These are phyloP conservation scores for Phytophthora niederhauseri DNA, from an alignment of 352 stramenopile species.

Conservation along the genomic window DNA sequence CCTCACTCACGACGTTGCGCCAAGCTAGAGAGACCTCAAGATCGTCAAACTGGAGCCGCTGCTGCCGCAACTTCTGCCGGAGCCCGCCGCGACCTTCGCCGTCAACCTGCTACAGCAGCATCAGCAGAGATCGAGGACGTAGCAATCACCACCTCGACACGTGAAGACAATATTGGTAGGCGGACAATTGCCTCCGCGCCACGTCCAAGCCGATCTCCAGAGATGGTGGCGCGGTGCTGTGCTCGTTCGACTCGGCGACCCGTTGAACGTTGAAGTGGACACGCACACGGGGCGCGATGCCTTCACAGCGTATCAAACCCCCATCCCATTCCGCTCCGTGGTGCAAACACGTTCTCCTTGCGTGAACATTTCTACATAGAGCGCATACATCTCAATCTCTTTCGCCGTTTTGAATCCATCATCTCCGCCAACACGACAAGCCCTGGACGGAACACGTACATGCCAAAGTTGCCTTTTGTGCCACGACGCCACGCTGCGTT, in stretches of 20 bases:
- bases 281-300: neutral
- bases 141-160: neutral
- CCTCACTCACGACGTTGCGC: neutral
- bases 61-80: slow-evolving; percentile 43
- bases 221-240: slow-evolving; percentile 13
- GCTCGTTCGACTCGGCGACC: slow-evolving; percentile 16
- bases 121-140: too few species aligned
- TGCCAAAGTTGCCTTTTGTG: neutral
- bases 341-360: neutral
- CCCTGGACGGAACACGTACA: neutral
- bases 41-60: slow-evolving; percentile 52
- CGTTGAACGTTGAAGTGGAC: slow-evolving; percentile 26
- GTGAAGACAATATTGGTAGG: neutral
- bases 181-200: slow-evolving; percentile 6
- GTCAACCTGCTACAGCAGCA: slow-evolving; percentile 39
- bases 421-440: neutral
- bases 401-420: neutral
- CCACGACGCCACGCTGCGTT: neutral
- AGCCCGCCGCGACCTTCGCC: slow-evolving; percentile 45
- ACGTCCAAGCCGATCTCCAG: slow-evolving; percentile 12
- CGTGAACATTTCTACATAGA: too few species aligned
- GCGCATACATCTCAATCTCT: neutral
- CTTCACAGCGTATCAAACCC: neutral
- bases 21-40: slow-evolving; percentile 50
- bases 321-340: neutral